Conservation (phyloP, 495 filamentous ascomycete species). For the Xanthoparmelia taractica region DNA sequence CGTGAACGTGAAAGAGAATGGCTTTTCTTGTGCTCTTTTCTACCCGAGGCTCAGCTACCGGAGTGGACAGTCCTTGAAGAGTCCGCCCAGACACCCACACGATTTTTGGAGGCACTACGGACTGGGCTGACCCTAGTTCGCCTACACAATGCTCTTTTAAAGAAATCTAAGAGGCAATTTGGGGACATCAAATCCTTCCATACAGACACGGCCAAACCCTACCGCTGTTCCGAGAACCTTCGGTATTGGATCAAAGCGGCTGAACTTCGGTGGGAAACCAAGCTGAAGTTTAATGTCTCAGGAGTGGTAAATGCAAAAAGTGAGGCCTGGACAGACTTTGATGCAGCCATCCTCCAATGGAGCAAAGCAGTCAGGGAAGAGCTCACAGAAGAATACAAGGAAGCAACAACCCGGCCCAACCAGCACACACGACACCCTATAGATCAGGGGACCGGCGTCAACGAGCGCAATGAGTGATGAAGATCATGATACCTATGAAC, state of each 20-base stretch:
- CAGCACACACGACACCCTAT: conserved; percentile 1
- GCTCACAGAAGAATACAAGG: conserved; percentile 55
- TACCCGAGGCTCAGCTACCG: conserved; percentile 55
- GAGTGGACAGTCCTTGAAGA: conserved; percentile 57
- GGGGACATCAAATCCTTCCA: conserved; percentile 87
- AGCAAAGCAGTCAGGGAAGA: conserved; percentile 68
- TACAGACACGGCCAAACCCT: conserved; percentile 85
- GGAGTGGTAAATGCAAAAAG: conserved; percentile 68
- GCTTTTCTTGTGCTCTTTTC: conserved; percentile 58
- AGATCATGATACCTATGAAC: conserved; percentile 5
- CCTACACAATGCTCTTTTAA: conserved; percentile 81
- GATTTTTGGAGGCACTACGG: conserved; percentile 64
- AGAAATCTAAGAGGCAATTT: conserved; percentile 75
- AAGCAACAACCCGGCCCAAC: conserved; percentile 15
- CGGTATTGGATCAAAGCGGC: conserved; percentile 94
- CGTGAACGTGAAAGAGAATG: conserved; percentile 70
- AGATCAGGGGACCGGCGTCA: conserved; percentile 3
- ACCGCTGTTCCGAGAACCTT: conserved; percentile 86
- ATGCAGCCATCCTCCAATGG: conserved; percentile 73
- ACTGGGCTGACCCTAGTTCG: conserved; percentile 76
- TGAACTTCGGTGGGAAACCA: conserved; percentile 86
- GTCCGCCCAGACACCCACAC: conserved; percentile 53
- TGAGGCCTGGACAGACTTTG: conserved; percentile 69
- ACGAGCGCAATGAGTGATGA: conserved; percentile 10
- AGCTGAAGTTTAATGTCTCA: conserved; percentile 77